Evolutionary conservation across 176 grass and related monocot species (phyloP).

Genomic region (Zoysia pacifica): DNA sequence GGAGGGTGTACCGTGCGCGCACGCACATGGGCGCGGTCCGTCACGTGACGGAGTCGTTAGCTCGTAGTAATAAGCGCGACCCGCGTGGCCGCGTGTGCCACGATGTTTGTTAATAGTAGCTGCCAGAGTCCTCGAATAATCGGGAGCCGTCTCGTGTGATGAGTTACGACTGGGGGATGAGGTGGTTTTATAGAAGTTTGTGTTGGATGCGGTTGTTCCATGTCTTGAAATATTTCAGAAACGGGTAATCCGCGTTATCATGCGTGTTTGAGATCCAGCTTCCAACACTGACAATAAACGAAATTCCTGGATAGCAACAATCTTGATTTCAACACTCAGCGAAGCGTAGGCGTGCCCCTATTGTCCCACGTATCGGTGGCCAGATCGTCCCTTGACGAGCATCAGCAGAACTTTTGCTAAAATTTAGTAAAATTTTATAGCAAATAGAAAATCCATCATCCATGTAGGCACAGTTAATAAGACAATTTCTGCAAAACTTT

Average conservation of each 20-base stretch:
- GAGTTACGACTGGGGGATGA: background rate
- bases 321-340: too few relatives aligned
- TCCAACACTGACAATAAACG: too few relatives aligned
- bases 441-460: too few relatives aligned
- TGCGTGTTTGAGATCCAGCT: background rate
- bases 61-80: background rate
- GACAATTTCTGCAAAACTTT: too few relatives aligned
- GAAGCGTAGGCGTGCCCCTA: too few relatives aligned
- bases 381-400: too few relatives aligned
- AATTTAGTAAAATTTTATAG: too few relatives aligned
- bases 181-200: background rate
- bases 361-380: too few relatives aligned
- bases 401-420: too few relatives aligned
- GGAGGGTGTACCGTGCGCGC: too few relatives aligned
- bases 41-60: background rate
- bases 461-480: too few relatives aligned
- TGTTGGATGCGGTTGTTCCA: background rate
- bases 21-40: background rate
- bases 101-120: background rate
- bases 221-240: background rate
- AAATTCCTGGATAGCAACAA: too few relatives aligned
- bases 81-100: background rate
- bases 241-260: background rate
- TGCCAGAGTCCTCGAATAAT: slow-evolving; percentile 35
- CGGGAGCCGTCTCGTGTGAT: background rate